These are phyloP conservation scores for Lecanicillium sp. DNA, from an alignment of 2,329 filamentous ascomycete species.

Conservation along the genomic window DNA sequence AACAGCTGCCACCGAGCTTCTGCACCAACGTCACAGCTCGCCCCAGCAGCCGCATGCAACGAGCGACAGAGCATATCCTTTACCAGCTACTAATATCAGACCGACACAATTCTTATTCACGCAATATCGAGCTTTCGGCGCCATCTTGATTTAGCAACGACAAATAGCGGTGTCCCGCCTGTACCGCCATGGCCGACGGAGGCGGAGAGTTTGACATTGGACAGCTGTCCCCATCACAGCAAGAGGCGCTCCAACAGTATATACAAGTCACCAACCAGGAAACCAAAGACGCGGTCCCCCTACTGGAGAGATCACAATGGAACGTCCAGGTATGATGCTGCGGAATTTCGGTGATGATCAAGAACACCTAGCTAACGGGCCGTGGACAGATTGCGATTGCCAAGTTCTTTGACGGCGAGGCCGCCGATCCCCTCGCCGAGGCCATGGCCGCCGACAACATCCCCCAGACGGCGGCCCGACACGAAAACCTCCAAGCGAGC, in stretches of 20 bases:
- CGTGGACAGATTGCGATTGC: conserved; percentile 74
- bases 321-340: conserved; percentile 66
- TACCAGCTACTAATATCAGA: too few relatives aligned
- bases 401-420: conserved; percentile 96
- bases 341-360: too few relatives aligned
- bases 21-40: too few relatives aligned
- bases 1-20: too few relatives aligned
- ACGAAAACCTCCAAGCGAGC: conserved; percentile 66
- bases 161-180: neutral
- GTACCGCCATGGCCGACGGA: conserved; percentile 23
- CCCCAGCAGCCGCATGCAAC: too few relatives aligned
- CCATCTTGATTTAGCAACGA: too few relatives aligned
- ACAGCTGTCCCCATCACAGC: conserved; percentile 70
- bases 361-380: neutral
- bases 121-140: too few relatives aligned
- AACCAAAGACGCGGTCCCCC: conserved; percentile 62
- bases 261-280: conserved; percentile 83
- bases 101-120: too few relatives aligned
- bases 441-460: conserved; percentile 58
- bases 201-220: conserved; percentile 44
- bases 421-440: conserved; percentile 72
- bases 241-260: conserved; percentile 80
- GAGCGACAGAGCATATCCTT: too few relatives aligned
- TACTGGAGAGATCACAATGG: conserved; percentile 87
- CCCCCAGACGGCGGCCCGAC: conserved; percentile 54